Percentiles rank a stretch among this genome's conserved stretches.
Conservation (phyloP, 768 basidiomycete genomes). For the Leucocoprinus leucothites region DNA sequence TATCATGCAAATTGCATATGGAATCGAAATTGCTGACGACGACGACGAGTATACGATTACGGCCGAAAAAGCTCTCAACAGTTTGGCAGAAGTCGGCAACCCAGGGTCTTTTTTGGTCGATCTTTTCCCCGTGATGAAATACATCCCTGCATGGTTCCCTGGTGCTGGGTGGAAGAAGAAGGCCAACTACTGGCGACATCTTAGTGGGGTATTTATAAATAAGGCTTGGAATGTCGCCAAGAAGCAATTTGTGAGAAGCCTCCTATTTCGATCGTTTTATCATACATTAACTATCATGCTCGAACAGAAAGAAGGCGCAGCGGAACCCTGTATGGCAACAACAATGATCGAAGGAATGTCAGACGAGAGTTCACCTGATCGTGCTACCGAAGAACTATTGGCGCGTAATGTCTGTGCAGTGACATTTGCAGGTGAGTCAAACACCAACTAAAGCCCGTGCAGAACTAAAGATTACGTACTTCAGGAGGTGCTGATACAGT, state of each 20-base stretch:
- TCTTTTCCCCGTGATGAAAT: slow-evolving; percentile 19
- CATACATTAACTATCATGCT: too few species aligned
- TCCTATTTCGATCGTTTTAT: too few species aligned
- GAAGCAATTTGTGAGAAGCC: too few species aligned
- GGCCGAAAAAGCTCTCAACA: slow-evolving; percentile 26
- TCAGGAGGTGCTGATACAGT: slow-evolving; percentile 15
- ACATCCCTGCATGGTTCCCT: slow-evolving; percentile 35
- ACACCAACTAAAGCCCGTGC: neutral
- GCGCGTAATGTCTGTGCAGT: slow-evolving; percentile 1
- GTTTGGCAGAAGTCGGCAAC: slow-evolving; percentile 20
- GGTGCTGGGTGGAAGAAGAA: slow-evolving; percentile 29
- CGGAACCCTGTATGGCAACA: slow-evolving; percentile 9
- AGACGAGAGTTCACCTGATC: slow-evolving; percentile 3
- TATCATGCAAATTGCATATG: slow-evolving; percentile 25
- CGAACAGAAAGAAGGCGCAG: neutral
- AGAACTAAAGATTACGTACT: neutral
- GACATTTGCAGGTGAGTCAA: slow-evolving; percentile 6
- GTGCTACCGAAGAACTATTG: slow-evolving; percentile 2
- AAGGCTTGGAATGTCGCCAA: too few species aligned
- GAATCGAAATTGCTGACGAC: slow-evolving; percentile 21
- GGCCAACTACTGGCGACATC: neutral
- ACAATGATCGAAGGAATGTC: slow-evolving; percentile 3
- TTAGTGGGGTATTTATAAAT: neutral
- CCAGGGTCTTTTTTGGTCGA: slow-evolving; percentile 18
- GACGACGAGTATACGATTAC: slow-evolving; percentile 33